Conservation (phyloP, 495 filamentous ascomycete species). For the Astrocystis sublimbata region DNA sequence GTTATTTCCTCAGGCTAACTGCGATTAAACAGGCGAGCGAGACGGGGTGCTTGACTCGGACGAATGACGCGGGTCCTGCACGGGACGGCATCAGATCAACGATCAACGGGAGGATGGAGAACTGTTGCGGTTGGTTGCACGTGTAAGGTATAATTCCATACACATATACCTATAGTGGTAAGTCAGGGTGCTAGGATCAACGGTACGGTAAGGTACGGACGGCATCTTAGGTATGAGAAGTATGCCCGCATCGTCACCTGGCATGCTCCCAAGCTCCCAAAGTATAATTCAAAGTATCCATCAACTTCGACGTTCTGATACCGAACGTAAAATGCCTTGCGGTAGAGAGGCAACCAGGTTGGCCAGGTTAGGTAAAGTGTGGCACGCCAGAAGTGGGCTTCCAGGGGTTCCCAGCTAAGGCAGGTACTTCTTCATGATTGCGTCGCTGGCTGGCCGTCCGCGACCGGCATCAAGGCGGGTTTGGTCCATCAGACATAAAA, state of each 20-base stretch:
- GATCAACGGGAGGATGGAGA: neutral
- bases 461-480: neutral
- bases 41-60: neutral
- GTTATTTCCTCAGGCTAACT: too few relatives aligned
- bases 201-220: neutral
- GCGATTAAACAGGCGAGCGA: neutral
- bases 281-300: too few relatives aligned
- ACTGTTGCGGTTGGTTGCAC: too few relatives aligned
- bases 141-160: too few relatives aligned
- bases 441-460: neutral
- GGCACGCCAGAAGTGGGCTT: too few relatives aligned
- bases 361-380: too few relatives aligned
- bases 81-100: neutral
- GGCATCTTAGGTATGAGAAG: neutral
- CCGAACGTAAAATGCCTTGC: too few relatives aligned
- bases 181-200: neutral
- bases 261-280: too few relatives aligned
- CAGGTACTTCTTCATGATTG: conserved; percentile 6
- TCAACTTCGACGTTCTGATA: too few relatives aligned
- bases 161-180: too few relatives aligned
- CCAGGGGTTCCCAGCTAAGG: neutral
- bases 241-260: too few relatives aligned
- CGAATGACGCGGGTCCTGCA: neutral
- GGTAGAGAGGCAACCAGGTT: too few relatives aligned
- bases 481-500: conserved; percentile 4